Base-by-base conservation (phyloP, 2,329 filamentous ascomycete genomes). In the Coniosporium tulheliwenetii region DNA sequence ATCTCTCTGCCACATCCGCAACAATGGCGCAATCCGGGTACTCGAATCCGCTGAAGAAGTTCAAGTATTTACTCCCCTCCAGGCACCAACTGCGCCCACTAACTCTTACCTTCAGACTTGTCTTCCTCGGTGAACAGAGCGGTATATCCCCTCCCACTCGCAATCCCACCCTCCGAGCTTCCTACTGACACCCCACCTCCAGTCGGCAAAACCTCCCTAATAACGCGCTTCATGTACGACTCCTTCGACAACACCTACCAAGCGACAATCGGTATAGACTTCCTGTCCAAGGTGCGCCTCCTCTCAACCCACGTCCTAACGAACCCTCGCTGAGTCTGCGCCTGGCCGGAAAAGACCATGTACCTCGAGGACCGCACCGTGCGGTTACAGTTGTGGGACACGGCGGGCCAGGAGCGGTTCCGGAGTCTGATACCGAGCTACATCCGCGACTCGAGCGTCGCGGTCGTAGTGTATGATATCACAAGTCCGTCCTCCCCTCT, bases 201-300 rank as follows among this genome's bases (percentile, higher is more conserved):
- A 96, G 91, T 98, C 54, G 91, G 91, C 60, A 98, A 98, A 70
- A 98, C 91, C 30, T 98, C 91, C 46, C 69, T 98, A 54, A 98
- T 98, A 62, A 98, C 91, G 50, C 81, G 91, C 49, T 98, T 98
- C 72, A 98, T 98, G 91, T 98, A 98, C 73, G 91, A 98, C 66
- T 96, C 91, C 38, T 98, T 98, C 71, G 91, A 98, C 71, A 95
- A 93, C 67, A 96, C 89, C 73, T 98, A 98, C 69, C 91, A 98
- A 66, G 91, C 91, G 43, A 98, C 91, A 33, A 96, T 98, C 58
- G 91, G 91, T 57, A 98, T 98, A 68, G 91, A 98, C 66, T 98
- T 98, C 60, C 77, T 98, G 51, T 95, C 87, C 57, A 98, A 98
- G 81, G 85, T 84, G 70, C 60, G 63, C 45, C 30, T n/a, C 19